Evolutionary conservation across 331 rosid species (phyloP).

Genomic region (Arachis monticola): DNA sequence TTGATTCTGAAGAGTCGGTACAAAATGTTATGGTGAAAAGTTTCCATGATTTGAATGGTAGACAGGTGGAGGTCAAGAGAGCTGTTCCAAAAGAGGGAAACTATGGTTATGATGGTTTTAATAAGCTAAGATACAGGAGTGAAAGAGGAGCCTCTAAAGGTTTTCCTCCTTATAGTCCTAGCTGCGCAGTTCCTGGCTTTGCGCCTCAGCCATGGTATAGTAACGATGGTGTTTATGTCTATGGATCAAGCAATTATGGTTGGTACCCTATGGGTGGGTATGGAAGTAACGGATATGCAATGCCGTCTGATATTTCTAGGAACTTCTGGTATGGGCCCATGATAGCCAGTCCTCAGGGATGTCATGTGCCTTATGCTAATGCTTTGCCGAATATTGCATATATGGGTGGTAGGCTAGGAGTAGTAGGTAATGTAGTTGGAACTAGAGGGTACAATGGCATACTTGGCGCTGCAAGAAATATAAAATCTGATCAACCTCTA

Average conservation of each 20-base stretch:
- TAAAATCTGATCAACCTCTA: constrained; percentile 46
- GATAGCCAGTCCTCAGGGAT: constrained; percentile 43
- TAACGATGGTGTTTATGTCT: constrained; percentile 43
- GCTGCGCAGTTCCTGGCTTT: constrained; percentile 42
- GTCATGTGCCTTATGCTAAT: constrained; percentile 51
- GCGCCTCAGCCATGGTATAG: constrained; percentile 49
- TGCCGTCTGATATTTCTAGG: constrained; percentile 50
- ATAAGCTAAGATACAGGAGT: constrained; percentile 39
- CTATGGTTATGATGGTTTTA: constrained; percentile 42
- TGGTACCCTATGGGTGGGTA: constrained; percentile 64
- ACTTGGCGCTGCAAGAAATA: constrained; percentile 42
- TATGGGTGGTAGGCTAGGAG: constrained; percentile 49
- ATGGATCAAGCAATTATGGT: constrained; percentile 49
- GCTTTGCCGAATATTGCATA: constrained; percentile 38
- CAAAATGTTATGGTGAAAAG: constrained; percentile 61
- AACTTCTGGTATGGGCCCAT: constrained; percentile 53
- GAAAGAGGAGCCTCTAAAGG: constrained; percentile 49
- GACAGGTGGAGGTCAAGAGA: constrained; percentile 86
- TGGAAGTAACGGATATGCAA: constrained; percentile 52
- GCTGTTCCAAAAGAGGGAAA: constrained; percentile 77
- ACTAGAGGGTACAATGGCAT: constrained; percentile 44
- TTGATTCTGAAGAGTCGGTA: constrained; percentile 70
- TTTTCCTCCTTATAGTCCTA: constrained; percentile 38
- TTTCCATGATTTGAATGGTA: constrained; percentile 79
- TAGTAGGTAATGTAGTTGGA: constrained; percentile 36